phyloP scores from a whole-genome alignment of 1,139 yeast genomes.

The Trichomonascaceae sp. region DNA sequence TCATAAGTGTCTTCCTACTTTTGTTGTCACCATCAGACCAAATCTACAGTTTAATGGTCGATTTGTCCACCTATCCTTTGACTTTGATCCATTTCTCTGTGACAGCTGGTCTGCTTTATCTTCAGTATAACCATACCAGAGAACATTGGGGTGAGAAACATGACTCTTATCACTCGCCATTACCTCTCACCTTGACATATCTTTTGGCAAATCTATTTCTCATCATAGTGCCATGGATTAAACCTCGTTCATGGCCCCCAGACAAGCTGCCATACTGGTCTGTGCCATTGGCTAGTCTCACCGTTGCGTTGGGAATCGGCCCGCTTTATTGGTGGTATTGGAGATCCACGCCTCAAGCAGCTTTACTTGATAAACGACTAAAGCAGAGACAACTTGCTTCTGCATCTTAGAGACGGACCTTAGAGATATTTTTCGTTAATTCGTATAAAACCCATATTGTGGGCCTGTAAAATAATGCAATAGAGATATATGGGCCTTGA shows the following conservation, averaged over 20 bases:
- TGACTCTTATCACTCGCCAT: conserved; percentile 25
- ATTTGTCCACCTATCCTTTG: conserved; percentile 69
- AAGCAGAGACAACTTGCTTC: not conserved
- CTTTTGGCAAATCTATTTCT: conserved; percentile 46
- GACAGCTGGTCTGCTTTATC: conserved; percentile 63
- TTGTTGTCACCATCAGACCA: conserved; percentile 70
- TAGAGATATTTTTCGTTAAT: not conserved
- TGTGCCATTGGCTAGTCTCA: conserved; percentile 50
- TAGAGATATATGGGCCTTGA: not conserved
- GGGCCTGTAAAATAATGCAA: not conserved
- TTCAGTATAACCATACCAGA: conserved; percentile 40
- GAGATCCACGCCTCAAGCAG: conserved; percentile 18
- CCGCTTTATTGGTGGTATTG: conserved; percentile 38
- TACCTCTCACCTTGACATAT: conserved; percentile 34
- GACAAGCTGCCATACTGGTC: conserved; percentile 48
- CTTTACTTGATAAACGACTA: conserved; percentile 15
- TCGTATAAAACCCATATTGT: not conserved
- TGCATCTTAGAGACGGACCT: not conserved
- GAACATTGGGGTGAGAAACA: conserved; percentile 46
- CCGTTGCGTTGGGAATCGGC: conserved; percentile 41
- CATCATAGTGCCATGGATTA: conserved; percentile 53
- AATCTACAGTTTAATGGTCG: conserved; percentile 67
- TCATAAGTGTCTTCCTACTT: conserved; percentile 46
- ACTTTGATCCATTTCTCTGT: conserved; percentile 62
- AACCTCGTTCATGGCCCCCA: conserved; percentile 36